Evolutionary conservation across 2,329 filamentous ascomycete genomes (phyloP), one percentile per base, ranked within the genome.

Genomic region (Scopulariopsis brevicaulis): DNA sequence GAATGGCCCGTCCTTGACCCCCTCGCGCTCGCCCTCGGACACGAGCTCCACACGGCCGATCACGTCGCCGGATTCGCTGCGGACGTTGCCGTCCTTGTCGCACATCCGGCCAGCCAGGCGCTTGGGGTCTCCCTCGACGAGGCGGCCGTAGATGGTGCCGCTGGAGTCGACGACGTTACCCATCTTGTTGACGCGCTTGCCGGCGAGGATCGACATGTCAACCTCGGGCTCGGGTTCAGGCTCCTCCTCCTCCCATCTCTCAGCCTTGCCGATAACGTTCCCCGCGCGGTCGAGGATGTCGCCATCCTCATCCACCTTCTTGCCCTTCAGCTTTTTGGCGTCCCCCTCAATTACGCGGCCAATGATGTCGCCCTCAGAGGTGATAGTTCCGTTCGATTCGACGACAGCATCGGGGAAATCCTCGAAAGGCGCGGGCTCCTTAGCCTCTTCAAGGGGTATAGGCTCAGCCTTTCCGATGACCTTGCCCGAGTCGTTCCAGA

Each of bases 121-220:
- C 69, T 81, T 80, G 40, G 81, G 66, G 60, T 86, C 81, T 15
- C 87, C 87, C 66, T 89, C 84, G 22, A 89, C 70, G 1, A 90
- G 78, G 46, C 83, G 81, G 40, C 83, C 87, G 60, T 81, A 84
- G 61, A 84, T 81, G 52, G 73, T 68, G 0, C 81, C 81, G 51
- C 71, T 69, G 3, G 69, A 69, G 65, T 83, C 81, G 28, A 84
- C 81, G 1, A 82, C 73, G 53, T 83, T 82, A 46, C 86, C 86
- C 2, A 81, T 79, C 72, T 88, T 89, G 73, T 88, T 87, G 62
- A 89, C 84, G 48, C 83, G 78, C 71, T 89, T 86, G 59, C 86
- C 86, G 22, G 85, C 85, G 5, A 86, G 76, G 51, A 79, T 73
- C 8, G 84, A 87, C 60, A 79, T 81, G 64, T 84, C 81, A 3